phyloP scores from a whole-genome alignment of 139 green algal genomes.

The Deuterostichococcus epilithicus region DNA sequence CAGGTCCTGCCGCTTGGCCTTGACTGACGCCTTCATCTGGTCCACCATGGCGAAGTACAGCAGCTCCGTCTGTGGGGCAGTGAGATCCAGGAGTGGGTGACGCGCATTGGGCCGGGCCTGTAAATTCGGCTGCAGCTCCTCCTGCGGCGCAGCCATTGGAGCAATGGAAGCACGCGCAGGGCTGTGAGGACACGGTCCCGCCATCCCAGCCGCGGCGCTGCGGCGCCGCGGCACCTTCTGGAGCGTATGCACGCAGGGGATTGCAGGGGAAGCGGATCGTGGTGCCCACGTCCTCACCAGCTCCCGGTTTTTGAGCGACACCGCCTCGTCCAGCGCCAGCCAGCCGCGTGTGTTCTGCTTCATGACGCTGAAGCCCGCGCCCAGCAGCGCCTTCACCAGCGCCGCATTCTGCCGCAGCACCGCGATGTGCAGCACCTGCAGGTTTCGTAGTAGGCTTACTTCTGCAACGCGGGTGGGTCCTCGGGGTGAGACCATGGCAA shows the following conservation, averaged over 20 bases:
- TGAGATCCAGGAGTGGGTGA: neutral
- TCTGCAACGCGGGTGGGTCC: neutral
- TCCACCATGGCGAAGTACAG: constrained; percentile 14
- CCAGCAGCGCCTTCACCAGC: constrained; percentile 40
- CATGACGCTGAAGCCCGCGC: constrained; percentile 26
- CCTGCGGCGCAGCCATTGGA: too few relatives aligned
- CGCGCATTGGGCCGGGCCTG: too few relatives aligned
- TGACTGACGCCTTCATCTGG: constrained; percentile 32
- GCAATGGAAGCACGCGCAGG: too few relatives aligned
- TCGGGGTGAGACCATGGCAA: neutral
- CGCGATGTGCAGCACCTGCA: constrained; percentile 64
- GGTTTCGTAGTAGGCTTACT: neutral
- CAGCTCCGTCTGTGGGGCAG: neutral
- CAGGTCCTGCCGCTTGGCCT: constrained; percentile 47
- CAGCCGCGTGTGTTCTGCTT: constrained; percentile 47
- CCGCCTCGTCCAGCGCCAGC: constrained; percentile 63
- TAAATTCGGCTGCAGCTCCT: constrained; percentile 23
- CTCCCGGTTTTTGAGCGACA: constrained; percentile 29
- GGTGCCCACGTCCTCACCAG: constrained; percentile 23
- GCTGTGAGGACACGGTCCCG: too few relatives aligned
- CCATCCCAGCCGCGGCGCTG: too few relatives aligned
- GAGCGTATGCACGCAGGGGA: too few relatives aligned
- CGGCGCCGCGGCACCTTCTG: too few relatives aligned
- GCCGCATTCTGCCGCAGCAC: constrained; percentile 34
- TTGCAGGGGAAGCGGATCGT: too few relatives aligned